phyloP scores from a whole-genome alignment of 1,139 yeast species.

The Lodderomyces parapsilosis region DNA sequence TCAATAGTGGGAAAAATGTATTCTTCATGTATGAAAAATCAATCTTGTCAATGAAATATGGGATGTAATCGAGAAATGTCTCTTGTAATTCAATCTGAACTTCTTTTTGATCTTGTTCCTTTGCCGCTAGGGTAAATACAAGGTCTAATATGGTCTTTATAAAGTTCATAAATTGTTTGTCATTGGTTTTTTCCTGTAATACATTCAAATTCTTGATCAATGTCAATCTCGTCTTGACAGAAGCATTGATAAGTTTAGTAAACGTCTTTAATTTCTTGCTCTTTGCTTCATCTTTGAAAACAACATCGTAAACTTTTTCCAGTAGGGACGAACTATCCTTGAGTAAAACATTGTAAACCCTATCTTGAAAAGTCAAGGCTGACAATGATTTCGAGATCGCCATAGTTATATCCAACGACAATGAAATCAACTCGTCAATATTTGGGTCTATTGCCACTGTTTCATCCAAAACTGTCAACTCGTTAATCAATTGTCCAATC shows the following conservation, averaged over 20 bases:
- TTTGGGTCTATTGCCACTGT: conserved; percentile 18
- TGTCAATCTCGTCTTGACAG: conserved; percentile 35
- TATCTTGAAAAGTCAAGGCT: conserved; percentile 73
- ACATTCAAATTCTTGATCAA: conserved; percentile 57
- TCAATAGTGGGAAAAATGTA: conserved; percentile 67
- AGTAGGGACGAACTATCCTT: conserved; percentile 51
- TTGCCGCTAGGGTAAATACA: conserved; percentile 29
- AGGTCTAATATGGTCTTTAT: conserved; percentile 30
- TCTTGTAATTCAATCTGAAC: conserved; percentile 55
- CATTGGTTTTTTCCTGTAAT: conserved; percentile 53
- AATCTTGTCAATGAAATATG: conserved; percentile 44
- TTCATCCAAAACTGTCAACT: conserved; percentile 25
- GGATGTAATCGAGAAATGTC: conserved; percentile 46
- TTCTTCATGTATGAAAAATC: conserved; percentile 77
- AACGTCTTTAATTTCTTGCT: conserved; percentile 35
- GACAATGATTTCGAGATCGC: conserved; percentile 69
- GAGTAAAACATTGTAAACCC: conserved; percentile 45
- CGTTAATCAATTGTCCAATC: conserved; percentile 41
- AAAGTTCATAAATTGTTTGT: conserved; percentile 38
- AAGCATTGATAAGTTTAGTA: conserved; percentile 39
- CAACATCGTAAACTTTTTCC: conserved; percentile 54
- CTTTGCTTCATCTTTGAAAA: conserved; percentile 30
- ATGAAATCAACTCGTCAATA: conserved; percentile 44
- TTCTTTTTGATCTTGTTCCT: conserved; percentile 25
- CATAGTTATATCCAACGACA: conserved; percentile 57